Evolutionary conservation across 2,329 filamentous ascomycete species (phyloP).

Genomic region (Teratosphaeria nubilosa): DNA sequence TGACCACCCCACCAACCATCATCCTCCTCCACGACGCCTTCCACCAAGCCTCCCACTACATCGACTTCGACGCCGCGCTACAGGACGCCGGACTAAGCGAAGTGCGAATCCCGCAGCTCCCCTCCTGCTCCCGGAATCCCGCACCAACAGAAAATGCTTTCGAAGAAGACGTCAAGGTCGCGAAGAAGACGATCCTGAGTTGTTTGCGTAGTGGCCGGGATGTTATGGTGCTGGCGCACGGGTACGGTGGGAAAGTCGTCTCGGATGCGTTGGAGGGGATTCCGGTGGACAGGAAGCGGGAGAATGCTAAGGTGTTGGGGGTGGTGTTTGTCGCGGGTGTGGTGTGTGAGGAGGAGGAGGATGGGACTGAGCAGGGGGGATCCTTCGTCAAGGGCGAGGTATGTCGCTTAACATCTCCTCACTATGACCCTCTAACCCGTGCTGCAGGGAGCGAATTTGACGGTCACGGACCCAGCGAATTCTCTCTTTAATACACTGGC

Average conservation of each 20-base stretch:
- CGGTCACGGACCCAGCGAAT: neutral
- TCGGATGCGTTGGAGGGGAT: neutral
- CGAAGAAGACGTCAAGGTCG: neutral
- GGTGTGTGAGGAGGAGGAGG: neutral
- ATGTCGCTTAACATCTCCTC: neutral
- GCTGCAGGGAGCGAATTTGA: neutral
- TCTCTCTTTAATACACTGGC: conserved; percentile 2
- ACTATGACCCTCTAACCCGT: neutral
- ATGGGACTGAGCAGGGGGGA: neutral
- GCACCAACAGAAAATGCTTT: neutral
- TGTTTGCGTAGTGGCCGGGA: conserved; percentile 3
- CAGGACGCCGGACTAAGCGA: conserved; percentile 1
- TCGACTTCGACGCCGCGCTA: conserved; percentile 1
- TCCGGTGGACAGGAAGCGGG: neutral
- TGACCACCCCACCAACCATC: conserved; percentile 2
- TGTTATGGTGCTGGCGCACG: conserved; percentile 2
- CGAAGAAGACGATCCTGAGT: conserved; percentile 1
- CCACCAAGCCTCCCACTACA: conserved; percentile 3
- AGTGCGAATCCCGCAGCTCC: conserved; percentile 2
- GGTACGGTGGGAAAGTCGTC: conserved; percentile 3
- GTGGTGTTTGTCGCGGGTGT: conserved; percentile 3
- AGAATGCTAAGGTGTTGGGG: conserved; percentile 1
- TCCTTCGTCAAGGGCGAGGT: neutral
- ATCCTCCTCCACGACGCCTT: conserved; percentile 3
- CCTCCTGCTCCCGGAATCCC: neutral